Percentiles rank a stretch among this genome's conserved stretches.
Evolutionary conservation across 345 rosid genomes (phyloP).

Genomic region (Iberis pinnata): DNA sequence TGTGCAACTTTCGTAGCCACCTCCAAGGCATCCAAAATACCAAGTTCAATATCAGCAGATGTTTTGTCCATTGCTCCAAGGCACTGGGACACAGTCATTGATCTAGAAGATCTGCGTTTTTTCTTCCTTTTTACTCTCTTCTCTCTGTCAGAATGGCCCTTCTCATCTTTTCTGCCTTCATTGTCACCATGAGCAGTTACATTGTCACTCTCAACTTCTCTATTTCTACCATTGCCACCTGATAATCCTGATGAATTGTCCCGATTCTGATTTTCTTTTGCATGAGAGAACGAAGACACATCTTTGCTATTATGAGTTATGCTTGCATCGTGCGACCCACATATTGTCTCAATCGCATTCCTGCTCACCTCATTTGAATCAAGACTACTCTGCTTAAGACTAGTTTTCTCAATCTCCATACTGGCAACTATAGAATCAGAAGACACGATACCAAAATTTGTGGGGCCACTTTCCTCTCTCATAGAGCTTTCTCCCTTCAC

Average conservation of each 20-base stretch:
- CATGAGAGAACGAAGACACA: conserved; percentile 17
- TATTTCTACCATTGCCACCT: conserved; percentile 30
- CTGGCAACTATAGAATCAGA: conserved; percentile 33
- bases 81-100: conserved; percentile 29
- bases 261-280: conserved; percentile 35
- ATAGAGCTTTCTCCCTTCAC: conserved; percentile 31
- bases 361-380: conserved; percentile 35
- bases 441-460: conserved; percentile 31
- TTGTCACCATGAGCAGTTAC: conserved; percentile 30
- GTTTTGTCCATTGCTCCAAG: conserved; percentile 38
- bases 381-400: conserved; percentile 31
- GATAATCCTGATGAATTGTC: conserved; percentile 35
- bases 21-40: conserved; percentile 82
- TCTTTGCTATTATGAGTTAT: conserved; percentile 24
- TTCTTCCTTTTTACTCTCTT: conserved; percentile 36
- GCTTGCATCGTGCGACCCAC: conserved; percentile 20
- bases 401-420: conserved; percentile 27
- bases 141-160: conserved; percentile 30
- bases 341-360: conserved; percentile 30
- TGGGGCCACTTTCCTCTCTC: conserved; percentile 11
- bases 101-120: conserved; percentile 37
- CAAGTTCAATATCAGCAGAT: conserved; percentile 61
- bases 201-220: conserved; percentile 30
- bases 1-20: conserved; percentile 89
- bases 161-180: conserved; percentile 37